Evolutionary conservation across 2,329 filamentous ascomycete genomes (phyloP).

Genomic region (Aspergillus pseudoviridinutans): DNA sequence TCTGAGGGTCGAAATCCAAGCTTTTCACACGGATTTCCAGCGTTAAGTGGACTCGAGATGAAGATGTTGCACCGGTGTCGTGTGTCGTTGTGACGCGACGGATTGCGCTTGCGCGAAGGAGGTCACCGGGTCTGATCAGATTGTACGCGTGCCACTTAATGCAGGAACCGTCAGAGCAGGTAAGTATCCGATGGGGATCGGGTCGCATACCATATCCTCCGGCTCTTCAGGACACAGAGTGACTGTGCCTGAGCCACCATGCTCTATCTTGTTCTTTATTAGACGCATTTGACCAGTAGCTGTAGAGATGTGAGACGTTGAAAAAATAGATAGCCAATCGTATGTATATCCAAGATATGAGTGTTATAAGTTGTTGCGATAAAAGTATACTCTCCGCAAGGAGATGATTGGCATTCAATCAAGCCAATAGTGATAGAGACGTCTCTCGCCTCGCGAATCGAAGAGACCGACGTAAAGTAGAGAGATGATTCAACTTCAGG

Average conservation of each 20-base stretch:
- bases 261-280: slow-evolving; percentile 64
- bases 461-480: background rate
- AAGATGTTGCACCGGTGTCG: slow-evolving; percentile 58
- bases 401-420: background rate
- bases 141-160: slow-evolving; percentile 70
- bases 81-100: slow-evolving; percentile 61
- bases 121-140: slow-evolving; percentile 62
- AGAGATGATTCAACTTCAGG: background rate
- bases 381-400: background rate
- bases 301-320: background rate
- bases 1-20: slow-evolving; percentile 67
- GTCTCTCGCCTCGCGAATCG: background rate
- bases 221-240: slow-evolving; percentile 68
- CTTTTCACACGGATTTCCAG: slow-evolving; percentile 63
- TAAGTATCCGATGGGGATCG: background rate
- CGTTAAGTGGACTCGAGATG: slow-evolving; percentile 60
- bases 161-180: slow-evolving; percentile 4
- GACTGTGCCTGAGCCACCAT: slow-evolving; percentile 61
- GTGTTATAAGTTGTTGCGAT: background rate
- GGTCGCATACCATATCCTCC: slow-evolving; percentile 63
- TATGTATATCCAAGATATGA: background rate
- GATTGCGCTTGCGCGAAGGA: slow-evolving; percentile 62
- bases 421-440: background rate
- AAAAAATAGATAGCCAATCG: background rate
- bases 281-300: slow-evolving; percentile 53